Evolutionary conservation across 176 grass and related monocot species (phyloP).

Genomic region (Cymbopogon citratus): DNA sequence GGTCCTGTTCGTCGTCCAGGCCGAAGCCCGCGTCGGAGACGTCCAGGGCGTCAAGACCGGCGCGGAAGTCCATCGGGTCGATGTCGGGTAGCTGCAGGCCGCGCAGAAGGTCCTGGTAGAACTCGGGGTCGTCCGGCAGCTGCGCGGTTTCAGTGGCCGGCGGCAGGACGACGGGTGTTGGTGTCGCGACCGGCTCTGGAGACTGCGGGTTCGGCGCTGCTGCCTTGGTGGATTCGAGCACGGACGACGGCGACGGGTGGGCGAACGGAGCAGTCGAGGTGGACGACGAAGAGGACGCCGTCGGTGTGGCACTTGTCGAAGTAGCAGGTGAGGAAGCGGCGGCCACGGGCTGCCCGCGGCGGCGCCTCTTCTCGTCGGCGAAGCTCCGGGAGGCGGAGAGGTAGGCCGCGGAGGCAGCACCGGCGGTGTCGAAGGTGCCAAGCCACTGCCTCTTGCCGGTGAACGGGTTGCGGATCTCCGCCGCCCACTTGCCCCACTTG

Average conservation of each 20-base stretch:
- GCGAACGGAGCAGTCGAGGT: slow-evolving; percentile 35
- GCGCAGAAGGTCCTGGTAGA: slow-evolving; percentile 36
- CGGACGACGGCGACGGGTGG: slow-evolving; percentile 45
- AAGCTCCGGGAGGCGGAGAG: slow-evolving; percentile 47
- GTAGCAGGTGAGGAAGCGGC: not conserved
- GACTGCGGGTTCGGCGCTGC: not conserved
- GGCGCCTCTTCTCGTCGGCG: slow-evolving; percentile 49
- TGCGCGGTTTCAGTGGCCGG: not conserved
- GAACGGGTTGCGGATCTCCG: slow-evolving; percentile 91
- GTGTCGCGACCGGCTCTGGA: not conserved
- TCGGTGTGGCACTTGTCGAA: slow-evolving; percentile 2
- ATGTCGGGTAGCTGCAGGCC: slow-evolving; percentile 33
- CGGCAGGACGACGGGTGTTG: not conserved
- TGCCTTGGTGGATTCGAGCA: slow-evolving; percentile 23
- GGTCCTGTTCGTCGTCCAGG: slow-evolving; percentile 30
- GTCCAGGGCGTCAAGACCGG: slow-evolving; percentile 24
- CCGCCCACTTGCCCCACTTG: slow-evolving; percentile 94
- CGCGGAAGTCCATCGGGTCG: slow-evolving; percentile 47
- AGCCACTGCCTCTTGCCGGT: slow-evolving; percentile 73
- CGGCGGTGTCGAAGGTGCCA: slow-evolving; percentile 75
- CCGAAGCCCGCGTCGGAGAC: slow-evolving; percentile 4
- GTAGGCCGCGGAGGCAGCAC: slow-evolving; percentile 58
- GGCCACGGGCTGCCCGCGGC: slow-evolving; percentile 8
- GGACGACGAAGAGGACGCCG: slow-evolving; percentile 31
- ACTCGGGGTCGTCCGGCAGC: slow-evolving; percentile 35